These are phyloP conservation scores for Trichoderma sp. DNA, from an alignment of 2,329 filamentous ascomycete species.

Conservation along the genomic window DNA sequence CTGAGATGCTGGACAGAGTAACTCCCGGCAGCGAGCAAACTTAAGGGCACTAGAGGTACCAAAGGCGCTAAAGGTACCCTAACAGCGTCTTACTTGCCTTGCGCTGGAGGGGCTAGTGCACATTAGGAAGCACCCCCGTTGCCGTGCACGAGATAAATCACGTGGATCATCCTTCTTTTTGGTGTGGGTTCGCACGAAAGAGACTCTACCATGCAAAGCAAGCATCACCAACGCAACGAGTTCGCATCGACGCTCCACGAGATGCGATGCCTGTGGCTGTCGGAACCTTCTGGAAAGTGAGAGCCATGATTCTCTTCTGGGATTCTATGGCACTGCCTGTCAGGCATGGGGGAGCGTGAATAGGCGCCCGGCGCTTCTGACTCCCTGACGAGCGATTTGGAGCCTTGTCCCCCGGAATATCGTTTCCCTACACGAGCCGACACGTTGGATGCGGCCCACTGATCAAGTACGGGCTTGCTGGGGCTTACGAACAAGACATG, in stretches of 20 bases:
- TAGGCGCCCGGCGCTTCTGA: background rate
- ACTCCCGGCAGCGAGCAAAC: background rate
- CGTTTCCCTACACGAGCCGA: conserved; percentile 11
- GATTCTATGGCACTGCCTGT: background rate
- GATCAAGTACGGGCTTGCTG: background rate
- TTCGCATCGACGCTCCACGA: conserved; percentile 11
- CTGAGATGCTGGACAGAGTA: background rate
- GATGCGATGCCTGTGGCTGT: conserved; percentile 8
- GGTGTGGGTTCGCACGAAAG: background rate
- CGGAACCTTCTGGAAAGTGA: background rate
- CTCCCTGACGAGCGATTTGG: conserved; percentile 19
- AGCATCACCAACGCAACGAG: conserved; percentile 14
- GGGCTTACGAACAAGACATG: background rate
- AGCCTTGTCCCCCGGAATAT: background rate
- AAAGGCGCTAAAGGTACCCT: background rate
- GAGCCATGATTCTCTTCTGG: background rate
- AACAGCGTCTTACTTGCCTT: background rate
- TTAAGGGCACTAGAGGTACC: background rate
- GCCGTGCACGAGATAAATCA: background rate
- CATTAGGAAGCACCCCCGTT: background rate
- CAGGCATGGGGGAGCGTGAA: background rate
- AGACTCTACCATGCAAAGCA: conserved; percentile 16
- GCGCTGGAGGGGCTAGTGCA: background rate
- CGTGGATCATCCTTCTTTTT: background rate
- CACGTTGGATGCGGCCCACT: conserved; percentile 1